Conservation (phyloP, 148 eudicot species). For the Camellia granthamiana region DNA sequence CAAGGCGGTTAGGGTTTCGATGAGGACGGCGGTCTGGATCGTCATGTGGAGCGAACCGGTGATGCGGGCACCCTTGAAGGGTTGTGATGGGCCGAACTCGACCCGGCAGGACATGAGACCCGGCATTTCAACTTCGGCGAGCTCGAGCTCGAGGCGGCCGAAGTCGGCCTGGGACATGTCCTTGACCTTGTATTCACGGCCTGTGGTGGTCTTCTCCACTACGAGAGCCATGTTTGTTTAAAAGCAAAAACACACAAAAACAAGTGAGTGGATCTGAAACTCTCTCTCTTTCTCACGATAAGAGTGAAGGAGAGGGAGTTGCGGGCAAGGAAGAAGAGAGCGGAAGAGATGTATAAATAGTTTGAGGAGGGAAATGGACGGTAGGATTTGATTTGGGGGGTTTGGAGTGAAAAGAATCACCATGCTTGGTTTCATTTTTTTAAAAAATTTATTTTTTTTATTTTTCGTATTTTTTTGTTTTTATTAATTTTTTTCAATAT, state of each 20-base stretch:
- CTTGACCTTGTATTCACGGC: constrained; percentile 95
- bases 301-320: constrained; percentile 16
- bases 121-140: constrained; percentile 98
- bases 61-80: constrained; percentile 81
- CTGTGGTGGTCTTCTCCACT: constrained; percentile 83
- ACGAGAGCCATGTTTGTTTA: constrained; percentile 41
- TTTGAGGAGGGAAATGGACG: constrained; percentile 27
- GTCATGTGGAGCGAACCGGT: constrained; percentile 97
- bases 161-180: constrained; percentile 97
- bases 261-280: not conserved
- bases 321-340: constrained; percentile 5
- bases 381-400: constrained; percentile 27
- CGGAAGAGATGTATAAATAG: constrained; percentile 40
- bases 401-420: no score
- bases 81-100: constrained; percentile 86
- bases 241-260: not conserved
- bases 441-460: no score
- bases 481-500: no score
- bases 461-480: no score
- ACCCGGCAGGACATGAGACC: constrained; percentile 83
- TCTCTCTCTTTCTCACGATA: constrained; percentile 12
- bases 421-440: no score
- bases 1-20: constrained; percentile 86
- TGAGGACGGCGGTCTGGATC: constrained; percentile 89
- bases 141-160: constrained; percentile 91